Evolutionary conservation across 805 yeast genomes (phyloP), one percentile per base, ranked within the genome.

Genomic region (Yamadazyma paraphyllophila): DNA sequence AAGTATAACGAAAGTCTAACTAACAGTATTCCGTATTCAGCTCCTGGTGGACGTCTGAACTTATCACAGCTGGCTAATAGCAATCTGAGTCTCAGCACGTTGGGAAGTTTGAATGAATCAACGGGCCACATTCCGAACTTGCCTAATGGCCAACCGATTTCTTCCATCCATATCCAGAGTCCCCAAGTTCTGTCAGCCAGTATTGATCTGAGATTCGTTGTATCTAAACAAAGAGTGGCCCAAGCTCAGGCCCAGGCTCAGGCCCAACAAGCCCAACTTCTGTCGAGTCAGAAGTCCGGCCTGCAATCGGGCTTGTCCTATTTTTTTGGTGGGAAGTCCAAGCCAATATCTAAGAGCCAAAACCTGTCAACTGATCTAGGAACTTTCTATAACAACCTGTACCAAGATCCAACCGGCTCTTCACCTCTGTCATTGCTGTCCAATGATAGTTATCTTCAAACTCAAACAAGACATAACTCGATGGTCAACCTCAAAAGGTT

Each of bases 131-230:
- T 76, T 47, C 83, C 83, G 25, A 73, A 74, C 51, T 60, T 78
- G 39, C 69, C 81, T 8, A 78, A 80, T 56, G 85, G 83, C 15
- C 82, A 78, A 53, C 67, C 78, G 7, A 80, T 80, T 45, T 70
- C 72, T 17, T 82, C 88, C 10, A 83, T 81, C 46, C 80, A 82
- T 48, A 80, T 86, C 45, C 82, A 81, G 44, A 84, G 91, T 0
- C 94, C 94, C 2, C 78, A 75, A 43, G 85, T 85, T 5, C 52
- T 53, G 44, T 62, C 79, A 5, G 66, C 80, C 14, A 75, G 81
- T 27, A 82, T 90, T n/a, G 97, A 89, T 59, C 86, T 95, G 12
- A 74, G 96, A 36, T 89, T 90, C 59, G 81, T 90, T 41, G 85
- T 90, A 33, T 86, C 95, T 9, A 81, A 88, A 56, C 94, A 85